Evolutionary conservation across 768 basidiomycete genomes (phyloP), one percentile per base, ranked within the genome.

Genomic region (Arthromyces matolae): DNA sequence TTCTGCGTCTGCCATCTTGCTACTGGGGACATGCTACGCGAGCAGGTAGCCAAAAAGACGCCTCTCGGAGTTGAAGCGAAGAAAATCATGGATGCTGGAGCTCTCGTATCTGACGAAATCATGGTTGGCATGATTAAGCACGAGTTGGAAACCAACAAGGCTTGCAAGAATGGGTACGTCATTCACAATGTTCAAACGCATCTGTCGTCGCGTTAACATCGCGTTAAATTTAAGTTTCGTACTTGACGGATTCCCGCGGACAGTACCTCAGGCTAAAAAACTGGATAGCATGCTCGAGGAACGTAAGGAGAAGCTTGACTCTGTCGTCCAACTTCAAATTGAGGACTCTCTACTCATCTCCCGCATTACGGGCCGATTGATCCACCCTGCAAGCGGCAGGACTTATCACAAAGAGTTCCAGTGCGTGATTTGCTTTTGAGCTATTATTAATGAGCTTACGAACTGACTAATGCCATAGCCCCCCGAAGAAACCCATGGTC

Each of bases 1-100:
- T 99, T 89, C 76, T 94, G 93, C 64, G 83, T 99, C 36, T 99
- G 96, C 76, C 96, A 99, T 73, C 75, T 99, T 58, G 95, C 96
- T 20, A 99, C 96, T 24, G 96, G 96, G 16, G 96, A 99, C 74
- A 95, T 99, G 93, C 78, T 99, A 49, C 87, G 96, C 41, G 90
- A 93, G 54, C 93, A 99, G 67, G 93, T 99, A 51, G 62, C 82
- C 28, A 68, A 83, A 64, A 87, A 94, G 72, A 96, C 96, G 4
- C 71, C 80, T 34, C 81, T 99, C 33, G 96, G 96, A 52, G 70
- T 86, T 37, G 80, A 89, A 59, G 96, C 96, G 16, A 98, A 99
- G 79, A 93, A 93, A 69, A 84, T 98, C 64, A 96, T 99, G 89
- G 95, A 98, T 65, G 78, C 81, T 19, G 96, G 96, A 31, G 90